phyloP scores from a whole-genome alignment of 2,329 filamentous ascomycete species.

The Metarhizium brunneum region DNA sequence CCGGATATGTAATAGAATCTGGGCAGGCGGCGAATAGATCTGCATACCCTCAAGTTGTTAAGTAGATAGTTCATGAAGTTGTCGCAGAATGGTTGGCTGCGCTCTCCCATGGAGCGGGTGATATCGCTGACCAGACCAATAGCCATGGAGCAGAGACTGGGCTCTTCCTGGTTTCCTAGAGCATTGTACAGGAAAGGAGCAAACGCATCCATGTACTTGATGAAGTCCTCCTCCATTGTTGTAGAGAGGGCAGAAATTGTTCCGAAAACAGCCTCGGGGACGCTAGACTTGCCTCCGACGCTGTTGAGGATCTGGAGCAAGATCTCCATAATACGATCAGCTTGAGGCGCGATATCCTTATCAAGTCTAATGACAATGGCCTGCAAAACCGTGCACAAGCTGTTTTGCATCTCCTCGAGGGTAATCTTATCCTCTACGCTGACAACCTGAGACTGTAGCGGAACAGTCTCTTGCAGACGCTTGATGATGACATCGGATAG shows the following conservation, averaged over 20 bases:
- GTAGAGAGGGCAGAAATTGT: slow-evolving; percentile 87
- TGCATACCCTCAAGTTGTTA: slow-evolving; percentile 72
- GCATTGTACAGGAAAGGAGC: slow-evolving; percentile 88
- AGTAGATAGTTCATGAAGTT: slow-evolving; percentile 97
- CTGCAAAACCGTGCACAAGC: slow-evolving; percentile 82
- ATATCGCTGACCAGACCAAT: slow-evolving; percentile 97
- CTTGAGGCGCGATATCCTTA: slow-evolving; percentile 80
- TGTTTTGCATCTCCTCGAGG: slow-evolving; percentile 96
- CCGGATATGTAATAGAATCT: neutral
- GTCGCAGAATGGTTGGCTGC: slow-evolving; percentile 91
- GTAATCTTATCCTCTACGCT: slow-evolving; percentile 95
- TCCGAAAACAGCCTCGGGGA: slow-evolving; percentile 89
- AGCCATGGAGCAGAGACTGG: slow-evolving; percentile 88
- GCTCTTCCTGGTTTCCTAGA: slow-evolving; percentile 90
- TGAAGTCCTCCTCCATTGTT: slow-evolving; percentile 83
- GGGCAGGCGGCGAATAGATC: neutral
- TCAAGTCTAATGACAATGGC: slow-evolving; percentile 87
- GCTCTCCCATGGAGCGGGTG: slow-evolving; percentile 79
- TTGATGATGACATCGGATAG: slow-evolving; percentile 84
- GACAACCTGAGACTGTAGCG: slow-evolving; percentile 85
- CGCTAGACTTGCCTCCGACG: slow-evolving; percentile 77
- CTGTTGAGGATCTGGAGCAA: slow-evolving; percentile 72
- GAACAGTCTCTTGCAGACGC: slow-evolving; percentile 81
- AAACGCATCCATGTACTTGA: slow-evolving; percentile 97
- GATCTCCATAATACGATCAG: slow-evolving; percentile 88